Evolutionary conservation across 306 rosid species (phyloP), one percentile per base, ranked within the genome.

Genomic region (Cicer pinnatifidum): DNA sequence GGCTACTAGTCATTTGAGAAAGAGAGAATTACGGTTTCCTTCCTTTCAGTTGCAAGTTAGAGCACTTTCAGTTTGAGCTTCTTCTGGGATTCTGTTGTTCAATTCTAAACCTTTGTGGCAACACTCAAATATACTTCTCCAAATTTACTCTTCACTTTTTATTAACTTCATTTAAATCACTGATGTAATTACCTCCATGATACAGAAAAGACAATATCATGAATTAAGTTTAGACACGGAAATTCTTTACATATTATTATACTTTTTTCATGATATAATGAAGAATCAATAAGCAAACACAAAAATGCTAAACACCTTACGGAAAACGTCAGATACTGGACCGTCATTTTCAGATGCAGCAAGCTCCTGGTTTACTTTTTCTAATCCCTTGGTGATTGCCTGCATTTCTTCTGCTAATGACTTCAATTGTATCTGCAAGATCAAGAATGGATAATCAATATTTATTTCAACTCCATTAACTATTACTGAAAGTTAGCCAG

Each of bases 391-490:
- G 65, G 81, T 92, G 85, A 92, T 82, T 66, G 96, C 98, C 81
- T 90, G 96, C 98, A 92, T 92, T 83, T 92, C 98, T 90, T 92
- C 96, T 57, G 98, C 98, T 83, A 92, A 88, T 61, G 94, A 84
- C 81, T 92, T 90, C 86, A 92, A 78, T 92, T 88, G 98, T 80
- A 92, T 90, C 98, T 92, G 86, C 83, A 84, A 74, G 69, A 61
- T 67, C 57, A 45, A 52, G 64, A 75, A 71, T 65, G 52, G 41
- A 56, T 63, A 78, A 72, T 71, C 39, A 70, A 11, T 4, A 60
- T n/a, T 44, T 68, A 78, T 23, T 68, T 51, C 46, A 66, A 66
- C 58, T 28, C 46, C 69, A 47, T 48, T 47, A 45, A 37, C 64
- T 45, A 11, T 43, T 43, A 43, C 45, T 50, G 45, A 60, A 39